phyloP scores from a whole-genome alignment of 768 basidiomycete genomes.

The Favolaschia claudopus region DNA sequence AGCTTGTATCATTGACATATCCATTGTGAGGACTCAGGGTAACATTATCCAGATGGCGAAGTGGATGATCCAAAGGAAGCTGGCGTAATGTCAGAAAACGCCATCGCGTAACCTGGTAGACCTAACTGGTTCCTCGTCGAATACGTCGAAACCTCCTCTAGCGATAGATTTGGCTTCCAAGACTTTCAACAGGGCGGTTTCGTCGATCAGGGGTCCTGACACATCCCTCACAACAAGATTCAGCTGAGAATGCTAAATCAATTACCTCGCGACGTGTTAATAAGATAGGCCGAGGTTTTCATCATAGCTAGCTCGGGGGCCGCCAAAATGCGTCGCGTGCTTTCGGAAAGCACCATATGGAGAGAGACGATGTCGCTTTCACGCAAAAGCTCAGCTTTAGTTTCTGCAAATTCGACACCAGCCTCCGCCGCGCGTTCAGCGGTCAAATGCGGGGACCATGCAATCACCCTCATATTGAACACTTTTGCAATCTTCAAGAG shows the following conservation, averaged over 20 bases:
- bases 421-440: constrained; percentile 59
- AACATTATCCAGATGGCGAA: constrained; percentile 59
- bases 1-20: constrained; percentile 61
- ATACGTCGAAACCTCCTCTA: constrained; percentile 73
- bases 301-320: constrained; percentile 57
- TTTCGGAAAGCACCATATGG: constrained; percentile 63
- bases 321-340: constrained; percentile 57
- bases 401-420: constrained; percentile 54
- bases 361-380: constrained; percentile 67
- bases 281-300: constrained; percentile 64
- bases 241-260: too few relatives aligned
- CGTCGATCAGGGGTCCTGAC: constrained; percentile 72
- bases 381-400: constrained; percentile 61
- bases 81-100: neutral
- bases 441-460: constrained; percentile 73
- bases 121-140: constrained; percentile 62
- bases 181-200: constrained; percentile 57
- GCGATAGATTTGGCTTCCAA: constrained; percentile 56
- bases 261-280: constrained; percentile 76
- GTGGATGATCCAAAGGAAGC: constrained; percentile 61
- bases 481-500: constrained; percentile 62
- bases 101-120: neutral
- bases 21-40: constrained; percentile 69
- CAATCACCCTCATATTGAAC: constrained; percentile 66
- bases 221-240: too few relatives aligned